These are phyloP conservation scores for Bonia amplexicaulis DNA, from an alignment of 176 grass and related monocot genomes.

Conservation along the genomic window DNA sequence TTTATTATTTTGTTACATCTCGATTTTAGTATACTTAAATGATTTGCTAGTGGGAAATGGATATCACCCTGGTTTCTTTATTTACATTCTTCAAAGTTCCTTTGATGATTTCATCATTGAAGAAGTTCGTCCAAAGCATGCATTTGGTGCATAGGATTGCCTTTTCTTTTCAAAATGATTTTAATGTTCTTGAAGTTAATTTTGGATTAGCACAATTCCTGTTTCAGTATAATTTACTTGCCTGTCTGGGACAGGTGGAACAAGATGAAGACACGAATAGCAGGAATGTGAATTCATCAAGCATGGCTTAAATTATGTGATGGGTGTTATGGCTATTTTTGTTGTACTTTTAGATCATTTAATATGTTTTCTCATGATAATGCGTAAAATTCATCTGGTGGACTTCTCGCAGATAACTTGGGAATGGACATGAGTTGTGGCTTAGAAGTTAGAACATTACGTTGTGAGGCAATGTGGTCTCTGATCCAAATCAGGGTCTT, in stretches of 20 bases:
- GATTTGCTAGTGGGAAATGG: neutral
- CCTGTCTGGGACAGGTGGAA: slow-evolving; percentile 25
- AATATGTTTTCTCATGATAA: neutral
- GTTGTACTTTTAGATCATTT: neutral
- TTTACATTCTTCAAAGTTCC: neutral
- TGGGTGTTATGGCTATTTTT: neutral
- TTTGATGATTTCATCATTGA: neutral
- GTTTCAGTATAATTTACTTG: neutral
- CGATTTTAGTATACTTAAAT: neutral
- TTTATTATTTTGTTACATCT: neutral
- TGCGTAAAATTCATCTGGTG: neutral
- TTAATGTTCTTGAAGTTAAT: neutral
- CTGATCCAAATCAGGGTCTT: neutral
- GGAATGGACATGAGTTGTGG: neutral
- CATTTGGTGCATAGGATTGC: neutral
- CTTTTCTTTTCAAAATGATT: neutral
- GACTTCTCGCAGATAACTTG: neutral
- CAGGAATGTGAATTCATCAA: slow-evolving; percentile 20
- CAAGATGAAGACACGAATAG: slow-evolving; percentile 25
- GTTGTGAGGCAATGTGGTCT: neutral
- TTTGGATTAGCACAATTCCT: neutral
- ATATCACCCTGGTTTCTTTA: neutral
- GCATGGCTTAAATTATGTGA: neutral
- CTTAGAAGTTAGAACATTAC: neutral
- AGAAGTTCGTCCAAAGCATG: neutral